Evolutionary conservation across 352 stramenopile species (phyloP), one percentile per base, ranked within the genome.

Genomic region (Phytophthora foliorum): DNA sequence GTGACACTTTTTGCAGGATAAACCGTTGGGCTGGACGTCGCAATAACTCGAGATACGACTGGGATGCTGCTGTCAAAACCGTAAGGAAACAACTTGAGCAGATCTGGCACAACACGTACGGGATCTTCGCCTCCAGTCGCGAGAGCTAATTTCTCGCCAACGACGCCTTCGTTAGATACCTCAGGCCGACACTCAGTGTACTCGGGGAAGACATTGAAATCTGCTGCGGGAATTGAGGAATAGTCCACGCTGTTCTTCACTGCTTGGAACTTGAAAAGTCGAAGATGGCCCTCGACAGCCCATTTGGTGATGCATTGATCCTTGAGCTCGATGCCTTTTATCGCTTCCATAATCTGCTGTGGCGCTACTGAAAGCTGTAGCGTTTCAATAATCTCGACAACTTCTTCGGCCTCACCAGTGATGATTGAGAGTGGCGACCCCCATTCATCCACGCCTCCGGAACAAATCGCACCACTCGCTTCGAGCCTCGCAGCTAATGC

Each of bases 161-260:
- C 57, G 10, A 68, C 19, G 0, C 41, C 57, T 48, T 72, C 45
- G 27, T 69, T 67, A 10, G 60, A 4, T 14, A 75, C 66, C 5
- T 62, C 34, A 0, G 59, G 54, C 7, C 71, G 50, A 44, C 71
- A 75, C 13, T 78, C 71, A 0, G 71, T 69, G 36, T 73, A 78
- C 39, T 73, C 60, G 34, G 71, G 71, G 21, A 75, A 78, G 1
- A 67, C 57, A 13, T 61, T 75, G 19, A 73, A 69, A 42, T 75
- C 66, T 22, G 71, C 71, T 21, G 61, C 67, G 6, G 71, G 57
- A 29, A 75, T 73, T 6, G 71, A 75, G 3, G 71, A 73, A 42
- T 78, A 75, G 21, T 72, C 60, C 14, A 64, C 9, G 32, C 59
- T 72, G 38, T 78, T 66, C n/a, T 66, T 71, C 22, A 69, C 61